Conservation (phyloP, 2,329 filamentous ascomycete genomes). For the Emergomyces orientalis region DNA sequence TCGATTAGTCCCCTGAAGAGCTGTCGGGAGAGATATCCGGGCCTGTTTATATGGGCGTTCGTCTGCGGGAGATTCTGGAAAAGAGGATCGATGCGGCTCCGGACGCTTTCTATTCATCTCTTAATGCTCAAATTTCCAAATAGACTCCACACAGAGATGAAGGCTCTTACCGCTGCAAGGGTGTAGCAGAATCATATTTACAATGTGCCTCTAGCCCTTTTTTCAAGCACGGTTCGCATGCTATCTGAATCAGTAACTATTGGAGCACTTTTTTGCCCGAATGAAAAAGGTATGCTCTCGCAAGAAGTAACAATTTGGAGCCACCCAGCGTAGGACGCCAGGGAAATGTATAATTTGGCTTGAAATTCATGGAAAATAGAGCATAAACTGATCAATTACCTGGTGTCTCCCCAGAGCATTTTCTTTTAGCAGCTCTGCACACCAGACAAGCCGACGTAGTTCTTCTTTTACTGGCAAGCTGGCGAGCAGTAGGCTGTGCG, state of each 20-base stretch:
- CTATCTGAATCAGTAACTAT: background rate
- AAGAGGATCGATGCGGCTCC: background rate
- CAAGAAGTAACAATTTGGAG: background rate
- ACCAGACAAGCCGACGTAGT: background rate
- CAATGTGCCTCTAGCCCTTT: background rate
- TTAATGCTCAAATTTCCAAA: background rate
- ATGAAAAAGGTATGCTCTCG: background rate
- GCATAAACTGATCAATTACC: slow-evolving; percentile 5
- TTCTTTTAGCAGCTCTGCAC: slow-evolving; percentile 12
- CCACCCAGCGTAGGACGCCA: background rate
- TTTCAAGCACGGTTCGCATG: background rate
- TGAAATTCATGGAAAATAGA: background rate
- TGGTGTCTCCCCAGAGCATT: slow-evolving; percentile 11
- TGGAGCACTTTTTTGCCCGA: background rate
- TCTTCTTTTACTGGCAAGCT: background rate
- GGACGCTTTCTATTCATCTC: background rate
- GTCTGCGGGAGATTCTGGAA: background rate
- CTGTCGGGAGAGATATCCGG: background rate
- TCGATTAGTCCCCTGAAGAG: background rate
- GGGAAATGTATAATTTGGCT: background rate
- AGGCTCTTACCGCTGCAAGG: background rate
- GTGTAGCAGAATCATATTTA: background rate
- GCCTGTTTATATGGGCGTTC: background rate
- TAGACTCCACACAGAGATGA: background rate
- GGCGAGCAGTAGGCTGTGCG: background rate